Evolutionary conservation across 164 flowering plant genomes (phyloP).

Genomic region (Vitis labrusca): DNA sequence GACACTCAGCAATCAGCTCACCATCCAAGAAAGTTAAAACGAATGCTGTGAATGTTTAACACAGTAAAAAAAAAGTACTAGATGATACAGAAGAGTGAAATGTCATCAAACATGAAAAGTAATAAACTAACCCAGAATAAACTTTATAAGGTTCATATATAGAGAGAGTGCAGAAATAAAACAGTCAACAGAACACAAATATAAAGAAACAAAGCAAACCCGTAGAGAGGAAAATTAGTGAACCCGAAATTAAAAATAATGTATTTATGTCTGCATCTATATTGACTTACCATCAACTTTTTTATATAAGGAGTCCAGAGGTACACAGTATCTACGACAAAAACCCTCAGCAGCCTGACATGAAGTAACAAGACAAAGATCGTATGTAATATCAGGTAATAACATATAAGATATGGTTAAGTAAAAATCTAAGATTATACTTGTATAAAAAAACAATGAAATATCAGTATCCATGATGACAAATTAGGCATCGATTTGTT

Average conservation of each 20-base stretch:
- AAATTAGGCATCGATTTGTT: too few relatives aligned
- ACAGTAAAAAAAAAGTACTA: too few relatives aligned
- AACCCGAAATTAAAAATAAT: background rate
- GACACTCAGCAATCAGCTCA: too few relatives aligned
- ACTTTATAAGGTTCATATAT: background rate
- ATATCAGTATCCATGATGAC: too few relatives aligned
- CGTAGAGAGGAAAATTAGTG: background rate
- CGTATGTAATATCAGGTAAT: background rate
- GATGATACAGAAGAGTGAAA: too few relatives aligned
- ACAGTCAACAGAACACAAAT: background rate
- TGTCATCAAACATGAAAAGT: too few relatives aligned
- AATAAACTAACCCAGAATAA: too few relatives aligned
- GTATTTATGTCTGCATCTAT: background rate
- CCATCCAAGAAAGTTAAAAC: too few relatives aligned
- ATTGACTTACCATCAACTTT: conserved; percentile 69
- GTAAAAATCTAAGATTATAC: background rate
- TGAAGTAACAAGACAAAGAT: background rate
- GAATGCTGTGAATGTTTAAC: too few relatives aligned
- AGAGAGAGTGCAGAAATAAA: background rate
- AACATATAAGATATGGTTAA: background rate
- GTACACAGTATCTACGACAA: conserved; percentile 69
- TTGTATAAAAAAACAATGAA: background rate
- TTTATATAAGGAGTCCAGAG: conserved; percentile 50
- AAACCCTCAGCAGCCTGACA: conserved; percentile 95
- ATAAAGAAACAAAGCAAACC: background rate